phyloP scores from a whole-genome alignment of 768 basidiomycete species.

The Suillus discolor region DNA sequence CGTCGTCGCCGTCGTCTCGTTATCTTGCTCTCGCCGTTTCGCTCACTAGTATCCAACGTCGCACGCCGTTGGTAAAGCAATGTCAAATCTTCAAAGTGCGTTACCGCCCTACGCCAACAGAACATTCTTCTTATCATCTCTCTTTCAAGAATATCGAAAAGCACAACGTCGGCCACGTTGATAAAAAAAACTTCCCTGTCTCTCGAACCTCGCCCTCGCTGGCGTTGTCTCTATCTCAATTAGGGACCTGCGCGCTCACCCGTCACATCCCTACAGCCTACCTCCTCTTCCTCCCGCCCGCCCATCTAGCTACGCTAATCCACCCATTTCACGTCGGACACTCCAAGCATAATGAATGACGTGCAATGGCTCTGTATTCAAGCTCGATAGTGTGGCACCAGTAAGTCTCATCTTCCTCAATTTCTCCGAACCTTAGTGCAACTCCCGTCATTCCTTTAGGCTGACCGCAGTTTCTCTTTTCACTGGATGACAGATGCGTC shows the following conservation, averaged over 20 bases:
- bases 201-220: background rate
- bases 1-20: too few species aligned
- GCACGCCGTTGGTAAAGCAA: background rate
- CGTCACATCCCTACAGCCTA: background rate
- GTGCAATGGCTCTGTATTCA: background rate
- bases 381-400: background rate
- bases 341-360: background rate
- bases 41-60: background rate
- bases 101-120: background rate
- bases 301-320: background rate
- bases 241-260: background rate
- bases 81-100: background rate
- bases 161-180: conserved; percentile 1
- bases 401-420: background rate
- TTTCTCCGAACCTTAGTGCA: background rate
- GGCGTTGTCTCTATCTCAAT: background rate
- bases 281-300: background rate
- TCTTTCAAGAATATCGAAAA: background rate
- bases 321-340: background rate
- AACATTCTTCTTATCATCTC: background rate
- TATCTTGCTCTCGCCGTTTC: background rate
- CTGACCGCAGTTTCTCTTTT: background rate
- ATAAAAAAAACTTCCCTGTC: background rate
- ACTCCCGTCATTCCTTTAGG: background rate
- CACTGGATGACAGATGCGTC: background rate